phyloP scores from a whole-genome alignment of 73 alveolate genomes.

The Paramecium sonneborni region DNA sequence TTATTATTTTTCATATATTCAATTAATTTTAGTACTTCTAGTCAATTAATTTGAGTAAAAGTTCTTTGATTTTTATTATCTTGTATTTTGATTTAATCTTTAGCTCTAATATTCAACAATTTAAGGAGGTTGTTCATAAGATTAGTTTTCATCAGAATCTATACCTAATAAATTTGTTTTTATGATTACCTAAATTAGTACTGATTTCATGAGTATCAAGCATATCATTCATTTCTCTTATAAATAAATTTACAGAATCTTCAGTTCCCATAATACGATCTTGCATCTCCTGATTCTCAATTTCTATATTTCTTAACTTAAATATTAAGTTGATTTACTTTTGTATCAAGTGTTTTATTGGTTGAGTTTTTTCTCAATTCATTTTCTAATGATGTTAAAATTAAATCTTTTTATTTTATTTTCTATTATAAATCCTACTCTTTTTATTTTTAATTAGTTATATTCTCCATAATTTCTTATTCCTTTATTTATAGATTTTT shows the following conservation, averaged over 20 bases:
- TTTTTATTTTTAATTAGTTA: not conserved
- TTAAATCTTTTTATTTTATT: constrained; percentile 43
- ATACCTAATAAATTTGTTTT: not conserved
- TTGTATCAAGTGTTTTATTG: constrained; percentile 47
- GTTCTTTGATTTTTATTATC: constrained; percentile 6
- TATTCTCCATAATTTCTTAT: constrained; percentile 48
- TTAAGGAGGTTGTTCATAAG: constrained; percentile 10
- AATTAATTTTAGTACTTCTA: constrained; percentile 48
- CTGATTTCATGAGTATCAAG: constrained; percentile 66
- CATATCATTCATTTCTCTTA: constrained; percentile 69
- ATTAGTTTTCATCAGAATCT: constrained; percentile 47
- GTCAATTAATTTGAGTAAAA: constrained; percentile 55
- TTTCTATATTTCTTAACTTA: constrained; percentile 63
- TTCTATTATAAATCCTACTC: constrained; percentile 31
- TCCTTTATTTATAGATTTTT: constrained; percentile 37
- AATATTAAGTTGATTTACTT: not conserved
- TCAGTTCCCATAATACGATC: constrained; percentile 66
- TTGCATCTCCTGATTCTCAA: constrained; percentile 67
- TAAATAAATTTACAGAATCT: constrained; percentile 66
- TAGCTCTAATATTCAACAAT: not conserved
- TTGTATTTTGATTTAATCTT: constrained; percentile 27
- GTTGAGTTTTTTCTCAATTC: constrained; percentile 43
- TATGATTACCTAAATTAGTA: constrained; percentile 53
- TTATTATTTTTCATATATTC: constrained; percentile 28
- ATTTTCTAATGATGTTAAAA: constrained; percentile 7